phyloP scores from a whole-genome alignment of 345 rosid species.

The Excoecaria agallocha region DNA sequence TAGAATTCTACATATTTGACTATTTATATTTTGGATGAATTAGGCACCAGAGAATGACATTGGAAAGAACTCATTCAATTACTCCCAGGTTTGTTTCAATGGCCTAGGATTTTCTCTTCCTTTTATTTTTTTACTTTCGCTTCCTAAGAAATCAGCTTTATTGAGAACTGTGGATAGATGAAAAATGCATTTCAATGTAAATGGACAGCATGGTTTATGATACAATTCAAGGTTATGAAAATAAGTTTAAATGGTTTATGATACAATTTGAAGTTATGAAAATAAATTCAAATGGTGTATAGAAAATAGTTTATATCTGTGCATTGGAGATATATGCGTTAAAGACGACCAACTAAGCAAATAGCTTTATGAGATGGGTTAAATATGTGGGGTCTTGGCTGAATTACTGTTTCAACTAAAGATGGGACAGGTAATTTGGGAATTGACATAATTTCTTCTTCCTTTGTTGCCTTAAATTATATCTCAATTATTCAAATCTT shows the following conservation, averaged over 20 bases:
- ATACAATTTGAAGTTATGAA: neutral
- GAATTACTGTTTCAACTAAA: neutral
- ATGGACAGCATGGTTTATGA: neutral
- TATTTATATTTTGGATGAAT: slow-evolving; percentile 17
- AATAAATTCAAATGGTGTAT: neutral
- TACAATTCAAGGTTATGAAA: neutral
- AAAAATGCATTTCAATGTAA: neutral
- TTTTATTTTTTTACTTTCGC: neutral
- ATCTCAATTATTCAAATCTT: neutral
- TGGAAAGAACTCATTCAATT: slow-evolving; percentile 89
- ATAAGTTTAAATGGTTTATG: neutral
- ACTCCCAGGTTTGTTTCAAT: slow-evolving; percentile 67
- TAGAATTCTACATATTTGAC: neutral
- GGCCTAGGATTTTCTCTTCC: neutral
- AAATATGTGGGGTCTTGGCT: neutral
- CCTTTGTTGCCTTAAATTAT: neutral
- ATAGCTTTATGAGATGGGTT: neutral
- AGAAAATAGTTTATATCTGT: neutral
- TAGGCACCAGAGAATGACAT: slow-evolving; percentile 86
- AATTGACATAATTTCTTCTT: neutral
- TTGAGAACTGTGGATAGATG: neutral
- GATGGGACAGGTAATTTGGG: neutral
- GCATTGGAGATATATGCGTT: neutral
- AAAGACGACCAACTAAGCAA: neutral
- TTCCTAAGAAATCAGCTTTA: neutral